A percentile compares a stretch with the other conserved stretches of the same genome.
phyloP scores from a whole-genome alignment of 1,284 basidiomycete species.

The Papiliotrema fonsecae region DNA sequence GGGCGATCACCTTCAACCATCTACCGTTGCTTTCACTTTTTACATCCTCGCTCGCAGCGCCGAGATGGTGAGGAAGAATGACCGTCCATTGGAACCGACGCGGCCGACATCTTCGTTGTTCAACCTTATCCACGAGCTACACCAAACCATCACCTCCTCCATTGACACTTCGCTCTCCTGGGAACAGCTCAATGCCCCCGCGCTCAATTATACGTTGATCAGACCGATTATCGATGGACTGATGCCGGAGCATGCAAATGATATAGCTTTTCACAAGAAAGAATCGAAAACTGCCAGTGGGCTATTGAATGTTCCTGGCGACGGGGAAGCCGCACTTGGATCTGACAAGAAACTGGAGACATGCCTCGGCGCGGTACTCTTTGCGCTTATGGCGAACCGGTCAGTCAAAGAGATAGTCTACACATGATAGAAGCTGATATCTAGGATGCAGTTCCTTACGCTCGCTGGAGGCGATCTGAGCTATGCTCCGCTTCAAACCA shows the following conservation, averaged over 20 bases:
- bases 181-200: slow-evolving; percentile 77
- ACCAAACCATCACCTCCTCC: slow-evolving; percentile 21
- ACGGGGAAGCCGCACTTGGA: not conserved
- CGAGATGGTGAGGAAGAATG: too few species aligned
- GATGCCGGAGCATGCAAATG: slow-evolving; percentile 43
- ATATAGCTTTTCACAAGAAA: slow-evolving; percentile 50
- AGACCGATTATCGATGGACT: slow-evolving; percentile 75
- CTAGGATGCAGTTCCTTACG: slow-evolving; percentile 44
- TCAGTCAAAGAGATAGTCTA: slow-evolving; percentile 10
- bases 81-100: too few species aligned
- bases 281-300: slow-evolving; percentile 49
- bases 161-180: slow-evolving; percentile 72
- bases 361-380: slow-evolving; percentile 13
- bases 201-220: slow-evolving; percentile 76
- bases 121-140: slow-evolving; percentile 40
- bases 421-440: slow-evolving; percentile 53
- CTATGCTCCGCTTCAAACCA: slow-evolving; percentile 63
- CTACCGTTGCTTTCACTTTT: too few species aligned
- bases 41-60: too few species aligned
- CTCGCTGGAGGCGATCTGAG: slow-evolving; percentile 63
- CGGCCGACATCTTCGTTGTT: slow-evolving; percentile 24
- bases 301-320: not conserved
- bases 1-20: too few species aligned
- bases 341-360: slow-evolving; percentile 4
- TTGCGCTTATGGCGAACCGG: slow-evolving; percentile 44